Percentiles rank a stretch among this genome's conserved stretches.
phyloP scores from a whole-genome alignment of 306 rosid species.

The Cucumis cinereus region DNA sequence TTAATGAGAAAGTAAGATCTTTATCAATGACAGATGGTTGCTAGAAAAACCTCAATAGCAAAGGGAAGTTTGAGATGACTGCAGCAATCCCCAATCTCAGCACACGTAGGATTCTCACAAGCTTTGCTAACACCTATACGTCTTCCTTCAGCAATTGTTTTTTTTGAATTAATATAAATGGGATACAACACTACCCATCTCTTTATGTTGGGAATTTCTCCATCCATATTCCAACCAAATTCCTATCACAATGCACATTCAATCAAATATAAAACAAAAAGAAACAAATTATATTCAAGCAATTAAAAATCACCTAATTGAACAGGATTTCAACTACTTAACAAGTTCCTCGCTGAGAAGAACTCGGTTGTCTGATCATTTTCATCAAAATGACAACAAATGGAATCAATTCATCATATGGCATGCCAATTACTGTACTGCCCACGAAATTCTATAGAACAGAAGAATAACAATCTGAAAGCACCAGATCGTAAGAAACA shows the following conservation, averaged over 20 bases:
- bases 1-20: not conserved
- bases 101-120: constrained; percentile 75
- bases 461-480: not conserved
- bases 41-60: constrained; percentile 57
- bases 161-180: constrained; percentile 72
- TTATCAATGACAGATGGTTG: not conserved
- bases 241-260: constrained; percentile 3
- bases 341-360: not conserved
- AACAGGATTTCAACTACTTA: not conserved
- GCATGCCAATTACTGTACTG: not conserved
- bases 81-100: constrained; percentile 81
- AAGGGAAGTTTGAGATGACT: constrained; percentile 50
- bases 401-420: not conserved
- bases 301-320: not conserved
- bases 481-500: not conserved
- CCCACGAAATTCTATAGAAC: not conserved
- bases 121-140: constrained; percentile 52
- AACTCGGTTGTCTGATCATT: not conserved
- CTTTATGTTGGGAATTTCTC: constrained; percentile 43
- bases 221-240: constrained; percentile 41
- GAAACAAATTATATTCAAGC: not conserved
- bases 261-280: not conserved
- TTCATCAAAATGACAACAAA: not conserved
- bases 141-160: constrained; percentile 80
- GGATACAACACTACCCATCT: constrained; percentile 75